Conservation (phyloP, 805 yeast genomes). For the Candida tibetensis region DNA sequence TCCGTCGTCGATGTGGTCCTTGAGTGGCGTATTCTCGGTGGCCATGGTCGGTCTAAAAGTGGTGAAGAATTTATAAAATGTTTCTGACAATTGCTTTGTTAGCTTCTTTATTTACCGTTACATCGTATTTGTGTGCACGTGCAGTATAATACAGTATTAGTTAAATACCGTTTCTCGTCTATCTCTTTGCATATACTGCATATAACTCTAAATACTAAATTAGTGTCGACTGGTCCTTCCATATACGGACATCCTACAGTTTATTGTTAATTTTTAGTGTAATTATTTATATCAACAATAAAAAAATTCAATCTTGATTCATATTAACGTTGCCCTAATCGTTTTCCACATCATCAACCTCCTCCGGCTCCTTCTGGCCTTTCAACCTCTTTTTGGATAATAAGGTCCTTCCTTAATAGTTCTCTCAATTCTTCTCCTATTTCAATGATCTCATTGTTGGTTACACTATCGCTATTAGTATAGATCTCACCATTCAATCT, state of each 20-base stretch:
- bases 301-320: no score
- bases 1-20: constrained; percentile 15
- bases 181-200: no score
- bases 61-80: neutral
- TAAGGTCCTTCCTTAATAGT: constrained; percentile 57
- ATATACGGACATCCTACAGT: no score
- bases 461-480: neutral
- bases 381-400: constrained; percentile 60
- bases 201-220: no score
- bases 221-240: no score
- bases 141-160: neutral
- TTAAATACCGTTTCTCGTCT: no score
- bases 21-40: constrained; percentile 14
- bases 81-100: no score
- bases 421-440: constrained; percentile 54
- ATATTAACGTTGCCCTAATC: no score
- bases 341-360: no score
- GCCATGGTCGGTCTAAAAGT: constrained; percentile 2
- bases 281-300: no score
- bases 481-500: constrained; percentile 17
- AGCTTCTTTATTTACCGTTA: no score
- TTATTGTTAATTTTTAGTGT: no score
- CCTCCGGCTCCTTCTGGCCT: constrained; percentile 47
- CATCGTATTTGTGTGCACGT: neutral
- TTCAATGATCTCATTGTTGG: constrained; percentile 20